Base-by-base conservation (phyloP, 495 filamentous ascomycete species). In the Neurospora sp. region DNA sequence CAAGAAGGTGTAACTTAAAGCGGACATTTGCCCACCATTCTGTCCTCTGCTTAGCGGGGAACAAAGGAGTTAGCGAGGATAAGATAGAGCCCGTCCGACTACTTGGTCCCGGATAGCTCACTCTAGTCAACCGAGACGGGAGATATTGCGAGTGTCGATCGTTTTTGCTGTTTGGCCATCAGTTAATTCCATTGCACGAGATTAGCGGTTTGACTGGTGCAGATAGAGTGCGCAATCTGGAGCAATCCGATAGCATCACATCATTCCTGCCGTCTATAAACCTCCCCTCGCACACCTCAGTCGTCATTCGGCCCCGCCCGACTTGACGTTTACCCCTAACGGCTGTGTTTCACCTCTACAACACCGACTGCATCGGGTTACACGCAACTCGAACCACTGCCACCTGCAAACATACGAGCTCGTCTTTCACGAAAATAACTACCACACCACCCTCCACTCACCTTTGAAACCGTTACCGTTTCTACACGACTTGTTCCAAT, bases 351-450 rank as follows among this genome's bases (percentile, higher is more conserved):
- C 78, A 79, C 72, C 70, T 74, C 75, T 71, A 45, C 76, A 39
- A 45, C 73, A 59, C 48, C 70, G 39, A 54, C 21, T 45, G 38
- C 75, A 70, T 59, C 74, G 71, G 34, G 69, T 39, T 69, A 42
- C 70, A 15, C 71, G 43, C 45, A 69, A 69, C 78, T 79, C 78
- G 77, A 77, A 78, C 79, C 72, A 81, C 72, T 62, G 21, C 77
- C 66, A 59, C 69, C 43, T 59, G 43, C 69, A 75, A 79, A 81
- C 79, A 74, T 81, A 78, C 79, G 78, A 81, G 71, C 69, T 66
- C 54, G 28, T 66, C 54, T 66, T 66, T 66, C 28, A 66, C 54
- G 54, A 66, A 66, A 66, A 66, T 28, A 66, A 66, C 54, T 8
- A 66, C 54, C 54, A 28, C 54, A 66, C 54, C 54, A 66, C 28